These are phyloP conservation scores for Cyclocybe aegerita DNA, from an alignment of 768 basidiomycete species.

Conservation along the genomic window DNA sequence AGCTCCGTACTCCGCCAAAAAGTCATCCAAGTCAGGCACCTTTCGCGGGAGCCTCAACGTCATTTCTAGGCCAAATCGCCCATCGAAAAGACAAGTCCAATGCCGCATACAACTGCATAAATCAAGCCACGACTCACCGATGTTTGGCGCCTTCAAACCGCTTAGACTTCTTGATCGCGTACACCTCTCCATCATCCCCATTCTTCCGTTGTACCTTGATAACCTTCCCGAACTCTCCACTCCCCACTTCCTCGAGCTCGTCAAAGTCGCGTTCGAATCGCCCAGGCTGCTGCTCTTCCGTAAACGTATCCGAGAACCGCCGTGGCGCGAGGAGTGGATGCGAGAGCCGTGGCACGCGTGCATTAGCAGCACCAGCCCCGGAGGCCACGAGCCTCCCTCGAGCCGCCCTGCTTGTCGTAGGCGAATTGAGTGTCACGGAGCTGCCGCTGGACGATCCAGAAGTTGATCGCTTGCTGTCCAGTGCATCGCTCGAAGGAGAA, in stretches of 20 bases:
- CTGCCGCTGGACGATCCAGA: constrained; percentile 62
- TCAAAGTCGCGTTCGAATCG: constrained; percentile 81
- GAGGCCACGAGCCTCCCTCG: not conserved
- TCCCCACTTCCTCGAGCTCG: constrained; percentile 79
- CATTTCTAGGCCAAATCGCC: not conserved
- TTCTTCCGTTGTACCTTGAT: constrained; percentile 79
- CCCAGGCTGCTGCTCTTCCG: constrained; percentile 56
- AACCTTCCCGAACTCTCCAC: constrained; percentile 92
- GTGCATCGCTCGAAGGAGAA: constrained; percentile 44
- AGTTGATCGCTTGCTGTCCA: constrained; percentile 45
- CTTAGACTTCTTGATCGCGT: constrained; percentile 94
- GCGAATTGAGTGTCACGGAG: constrained; percentile 43
- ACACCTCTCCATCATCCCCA: constrained; percentile 51
- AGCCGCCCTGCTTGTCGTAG: constrained; percentile 34
- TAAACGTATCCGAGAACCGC: constrained; percentile 37
- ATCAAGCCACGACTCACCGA: constrained; percentile 53
- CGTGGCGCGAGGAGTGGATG: constrained; percentile 21
- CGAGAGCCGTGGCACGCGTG: not conserved
- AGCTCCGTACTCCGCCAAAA: too few relatives aligned
- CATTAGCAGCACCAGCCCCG: not conserved
- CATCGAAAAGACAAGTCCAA: constrained; percentile 6
- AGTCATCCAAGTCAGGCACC: too few relatives aligned
- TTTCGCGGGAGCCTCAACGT: too few relatives aligned
- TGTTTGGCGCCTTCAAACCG: constrained; percentile 89
- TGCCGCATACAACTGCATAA: constrained; percentile 7